Evolutionary conservation across 202 grass and related monocot genomes (phyloP).

Genomic region (Thinopyrum obtusiflorum): DNA sequence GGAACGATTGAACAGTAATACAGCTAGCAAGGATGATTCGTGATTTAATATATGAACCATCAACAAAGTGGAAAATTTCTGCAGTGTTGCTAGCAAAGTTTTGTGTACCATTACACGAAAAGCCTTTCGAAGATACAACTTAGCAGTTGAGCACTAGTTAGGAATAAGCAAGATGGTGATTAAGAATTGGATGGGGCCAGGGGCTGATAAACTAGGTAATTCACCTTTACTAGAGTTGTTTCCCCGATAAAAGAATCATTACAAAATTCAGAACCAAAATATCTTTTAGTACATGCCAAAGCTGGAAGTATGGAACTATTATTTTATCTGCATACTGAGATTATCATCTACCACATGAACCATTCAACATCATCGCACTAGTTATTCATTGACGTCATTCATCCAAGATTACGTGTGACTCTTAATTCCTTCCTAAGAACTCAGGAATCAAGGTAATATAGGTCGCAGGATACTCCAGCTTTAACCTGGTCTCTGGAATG

Average conservation of each 20-base stretch:
- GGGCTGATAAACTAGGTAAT: neutral
- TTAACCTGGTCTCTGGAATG: neutral
- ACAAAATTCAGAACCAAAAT: neutral
- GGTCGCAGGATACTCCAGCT: slow-evolving; percentile 1
- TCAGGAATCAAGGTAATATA: neutral
- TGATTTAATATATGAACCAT: slow-evolving; percentile 1
- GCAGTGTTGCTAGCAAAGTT: neutral
- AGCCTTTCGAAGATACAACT: slow-evolving; percentile 9
- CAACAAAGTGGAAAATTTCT: neutral
- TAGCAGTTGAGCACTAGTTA: neutral
- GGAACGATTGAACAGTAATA: neutral
- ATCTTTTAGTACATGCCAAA: slow-evolving; percentile 2
- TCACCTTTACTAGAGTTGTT: neutral
- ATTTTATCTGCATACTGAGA: neutral
- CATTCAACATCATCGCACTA: neutral
- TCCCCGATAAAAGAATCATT: neutral
- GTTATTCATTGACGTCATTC: neutral
- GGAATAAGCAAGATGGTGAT: neutral
- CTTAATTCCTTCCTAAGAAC: neutral
- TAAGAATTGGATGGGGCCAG: neutral
- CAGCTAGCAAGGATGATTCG: neutral
- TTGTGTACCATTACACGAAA: neutral
- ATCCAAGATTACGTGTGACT: neutral
- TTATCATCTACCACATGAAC: neutral
- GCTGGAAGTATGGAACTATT: neutral